Percentiles rank a stretch among this genome's conserved stretches.
Conservation (phyloP, 148 eudicot species). For the Rhododendron vialii region DNA sequence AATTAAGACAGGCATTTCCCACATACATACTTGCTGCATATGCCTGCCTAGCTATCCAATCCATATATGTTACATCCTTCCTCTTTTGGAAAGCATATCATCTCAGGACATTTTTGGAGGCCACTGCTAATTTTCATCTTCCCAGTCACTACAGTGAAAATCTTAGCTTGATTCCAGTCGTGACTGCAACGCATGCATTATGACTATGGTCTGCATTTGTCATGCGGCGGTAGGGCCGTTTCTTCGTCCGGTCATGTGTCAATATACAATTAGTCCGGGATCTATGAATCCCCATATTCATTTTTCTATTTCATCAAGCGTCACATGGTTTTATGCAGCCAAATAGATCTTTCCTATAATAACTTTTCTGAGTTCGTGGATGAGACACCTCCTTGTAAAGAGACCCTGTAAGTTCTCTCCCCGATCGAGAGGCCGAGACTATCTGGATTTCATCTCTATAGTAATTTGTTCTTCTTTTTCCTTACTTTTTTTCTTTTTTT, state of each 20-base stretch:
- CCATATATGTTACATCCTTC: not conserved
- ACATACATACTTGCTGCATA: not conserved
- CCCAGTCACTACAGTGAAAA: not conserved
- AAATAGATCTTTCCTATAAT: conserved; percentile 60
- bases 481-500: not conserved
- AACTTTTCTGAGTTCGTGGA: conserved; percentile 28
- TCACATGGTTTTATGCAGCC: conserved; percentile 24
- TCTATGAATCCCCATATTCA: not conserved
- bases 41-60: too few species aligned
- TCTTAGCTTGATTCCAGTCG: not conserved
- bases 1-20: not conserved
- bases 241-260: not conserved
- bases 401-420: conserved; percentile 30
- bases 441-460: not conserved
- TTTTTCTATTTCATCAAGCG: not conserved
- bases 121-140: not conserved
- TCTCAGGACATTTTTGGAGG: not conserved
- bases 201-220: not conserved
- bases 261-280: not conserved
- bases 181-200: not conserved
- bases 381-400: conserved; percentile 31
- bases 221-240: not conserved
- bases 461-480: not conserved
- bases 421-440: not conserved
- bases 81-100: not conserved